These are phyloP conservation scores for Parmales sp. DNA, from an alignment of 108 stramenopile genomes.

Conservation along the genomic window DNA sequence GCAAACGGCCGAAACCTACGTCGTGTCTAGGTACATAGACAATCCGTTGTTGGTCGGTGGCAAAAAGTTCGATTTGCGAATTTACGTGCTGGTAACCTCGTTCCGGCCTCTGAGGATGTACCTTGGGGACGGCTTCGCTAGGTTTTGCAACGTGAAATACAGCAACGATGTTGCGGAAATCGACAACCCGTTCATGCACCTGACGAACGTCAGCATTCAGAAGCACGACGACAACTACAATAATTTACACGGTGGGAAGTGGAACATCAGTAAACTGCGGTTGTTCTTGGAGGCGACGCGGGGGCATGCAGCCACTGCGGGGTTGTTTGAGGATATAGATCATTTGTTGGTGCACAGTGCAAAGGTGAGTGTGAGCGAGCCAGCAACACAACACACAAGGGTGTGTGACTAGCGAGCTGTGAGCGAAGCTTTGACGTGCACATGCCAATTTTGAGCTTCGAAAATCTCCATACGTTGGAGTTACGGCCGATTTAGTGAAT, in stretches of 20 bases:
- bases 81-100: slow-evolving; percentile 76
- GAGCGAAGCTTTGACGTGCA: too few relatives aligned
- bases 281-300: slow-evolving; percentile 35
- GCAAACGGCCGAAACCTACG: slow-evolving; percentile 28
- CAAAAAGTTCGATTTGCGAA: slow-evolving; percentile 70
- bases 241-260: slow-evolving; percentile 49
- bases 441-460: too few relatives aligned
- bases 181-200: slow-evolving; percentile 29
- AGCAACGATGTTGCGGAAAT: slow-evolving; percentile 30
- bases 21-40: slow-evolving; percentile 64
- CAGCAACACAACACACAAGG: neutral
- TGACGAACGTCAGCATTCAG: slow-evolving; percentile 51
- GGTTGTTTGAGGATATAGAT: slow-evolving; percentile 48
- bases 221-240: slow-evolving; percentile 58
- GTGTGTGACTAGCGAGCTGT: slow-evolving; percentile 14
- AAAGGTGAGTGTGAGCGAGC: slow-evolving; percentile 25
- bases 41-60: slow-evolving; percentile 65
- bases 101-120: slow-evolving; percentile 67
- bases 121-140: slow-evolving; percentile 64
- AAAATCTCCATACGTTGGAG: too few relatives aligned
- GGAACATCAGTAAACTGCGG: slow-evolving; percentile 37
- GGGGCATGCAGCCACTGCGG: slow-evolving; percentile 29
- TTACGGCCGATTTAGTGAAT: too few relatives aligned
- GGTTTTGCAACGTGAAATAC: slow-evolving; percentile 60
- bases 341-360: slow-evolving; percentile 44